Base-by-base conservation (phyloP, 768 basidiomycete species). In the Lanmaoa rubissima region DNA sequence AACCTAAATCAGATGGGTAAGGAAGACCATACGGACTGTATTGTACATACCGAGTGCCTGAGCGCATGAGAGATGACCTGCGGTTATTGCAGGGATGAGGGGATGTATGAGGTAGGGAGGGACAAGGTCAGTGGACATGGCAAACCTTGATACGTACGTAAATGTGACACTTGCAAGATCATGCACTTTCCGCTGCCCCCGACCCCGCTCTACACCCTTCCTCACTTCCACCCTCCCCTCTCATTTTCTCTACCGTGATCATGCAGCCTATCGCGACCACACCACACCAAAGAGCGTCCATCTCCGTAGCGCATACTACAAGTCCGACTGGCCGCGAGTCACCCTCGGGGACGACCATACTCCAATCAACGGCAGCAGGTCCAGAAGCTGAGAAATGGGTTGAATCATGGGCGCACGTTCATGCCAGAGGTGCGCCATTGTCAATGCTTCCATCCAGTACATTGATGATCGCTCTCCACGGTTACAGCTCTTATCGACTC, bases 401-500 rank as follows among this genome's bases (percentile, higher is more conserved):
- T 32, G 71, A 76, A 53, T 74, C 75, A 14, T 91, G 89, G 89
- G 72, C 74, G 57, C 60, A 64, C 3, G 76, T 84, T 17, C 67
- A 77, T 35, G 87, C 85, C 4, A 77, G 79, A 77, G 87, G 88
- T 87, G 54, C 45, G 76, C 61, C 41, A 16, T 17, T 16, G 4
- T 47, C 36, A 31, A n/a, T 17, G 9, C 32, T 5, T 8, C n/a
- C n/a, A 19, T 32, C 11, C 41, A 12, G 24, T 21, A 31, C 19
- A 9, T n/a, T 5, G 16, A 46, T 52, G 32, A 60, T 48, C 16
- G 7, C 35, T 26, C 40, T 47, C 24, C 4, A 6, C 32, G 17
- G 16, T 8, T 28, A 10, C 55, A 91, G 90, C 88, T 66, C 75
- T 92, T 26, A 84, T 90, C 59, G 88, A 90, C 67, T 79, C 80